Evolutionary conservation across 192 early-diverging fungal genomes (phyloP).

Genomic region (Podila epigama): DNA sequence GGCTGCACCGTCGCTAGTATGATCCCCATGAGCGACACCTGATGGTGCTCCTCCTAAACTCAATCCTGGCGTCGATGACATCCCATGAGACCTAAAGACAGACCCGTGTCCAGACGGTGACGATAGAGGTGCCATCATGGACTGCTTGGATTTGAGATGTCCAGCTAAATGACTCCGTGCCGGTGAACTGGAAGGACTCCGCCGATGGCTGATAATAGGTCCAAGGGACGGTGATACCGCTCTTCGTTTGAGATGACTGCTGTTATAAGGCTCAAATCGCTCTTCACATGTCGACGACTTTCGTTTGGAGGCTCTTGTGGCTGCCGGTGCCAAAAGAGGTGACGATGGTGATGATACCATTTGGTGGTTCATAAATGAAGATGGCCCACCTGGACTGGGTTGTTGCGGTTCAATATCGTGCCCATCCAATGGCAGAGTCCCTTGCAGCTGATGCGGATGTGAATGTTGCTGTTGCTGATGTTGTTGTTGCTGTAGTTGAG

Average conservation of each 20-base stretch:
- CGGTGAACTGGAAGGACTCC: conserved; percentile 35
- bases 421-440: conserved; percentile 6
- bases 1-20: neutral
- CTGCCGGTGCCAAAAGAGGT: conserved; percentile 20
- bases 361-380: conserved; percentile 6
- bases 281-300: conserved; percentile 47
- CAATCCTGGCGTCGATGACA: too few relatives aligned
- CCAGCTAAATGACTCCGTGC: conserved; percentile 28
- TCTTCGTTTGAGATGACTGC: conserved; percentile 33
- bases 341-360: conserved; percentile 22
- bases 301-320: conserved; percentile 19
- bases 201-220: conserved; percentile 28
- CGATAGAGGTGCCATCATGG: conserved; percentile 15
- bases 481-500: conserved; percentile 6
- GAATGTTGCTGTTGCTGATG: conserved; percentile 1
- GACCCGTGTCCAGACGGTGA: conserved; percentile 32
- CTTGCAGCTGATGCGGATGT: conserved; percentile 24
- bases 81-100: conserved; percentile 14
- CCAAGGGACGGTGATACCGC: conserved; percentile 46
- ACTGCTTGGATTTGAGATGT: conserved; percentile 26
- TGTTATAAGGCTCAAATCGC: conserved; percentile 44
- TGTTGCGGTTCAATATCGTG: neutral
- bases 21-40: neutral
- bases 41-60: too few relatives aligned
- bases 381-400: too few relatives aligned